A percentile compares a stretch with the other conserved stretches of the same genome.
These are phyloP conservation scores for Chlorociboria aeruginascens DNA, from an alignment of 495 filamentous ascomycete species.

Conservation along the genomic window DNA sequence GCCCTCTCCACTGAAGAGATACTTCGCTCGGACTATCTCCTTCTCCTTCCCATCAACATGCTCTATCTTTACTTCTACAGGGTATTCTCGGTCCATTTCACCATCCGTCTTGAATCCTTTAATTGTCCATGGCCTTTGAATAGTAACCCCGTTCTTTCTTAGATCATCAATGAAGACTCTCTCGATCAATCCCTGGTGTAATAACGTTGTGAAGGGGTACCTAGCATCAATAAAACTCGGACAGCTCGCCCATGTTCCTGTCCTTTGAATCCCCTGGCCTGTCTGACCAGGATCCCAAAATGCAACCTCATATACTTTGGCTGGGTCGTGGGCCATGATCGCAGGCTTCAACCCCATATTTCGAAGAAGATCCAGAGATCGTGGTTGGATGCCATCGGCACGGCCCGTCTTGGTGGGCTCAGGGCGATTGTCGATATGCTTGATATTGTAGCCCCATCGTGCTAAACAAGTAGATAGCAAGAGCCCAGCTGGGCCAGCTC, in stretches of 20 bases:
- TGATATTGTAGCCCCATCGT: slow-evolving; percentile 57
- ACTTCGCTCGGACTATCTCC: slow-evolving; percentile 42
- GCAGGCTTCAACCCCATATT: slow-evolving; percentile 61
- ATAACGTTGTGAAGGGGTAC: slow-evolving; percentile 63
- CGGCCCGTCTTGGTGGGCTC: slow-evolving; percentile 60
- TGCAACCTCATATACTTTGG: slow-evolving; percentile 62
- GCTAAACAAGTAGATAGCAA: slow-evolving; percentile 72
- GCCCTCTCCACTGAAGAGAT: slow-evolving; percentile 49
- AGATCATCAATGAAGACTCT: slow-evolving; percentile 59
- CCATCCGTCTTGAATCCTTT: slow-evolving; percentile 50
- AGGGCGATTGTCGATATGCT: slow-evolving; percentile 59
- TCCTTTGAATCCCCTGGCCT: slow-evolving; percentile 50
- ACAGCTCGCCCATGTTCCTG: slow-evolving; percentile 58
- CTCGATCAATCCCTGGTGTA: slow-evolving; percentile 69
- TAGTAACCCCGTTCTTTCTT: slow-evolving; percentile 39
- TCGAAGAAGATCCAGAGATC: slow-evolving; percentile 62
- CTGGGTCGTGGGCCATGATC: slow-evolving; percentile 66
- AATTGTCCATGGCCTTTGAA: slow-evolving; percentile 50
- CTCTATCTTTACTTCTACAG: slow-evolving; percentile 56
- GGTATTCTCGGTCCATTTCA: slow-evolving; percentile 43
- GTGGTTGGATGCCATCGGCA: slow-evolving; percentile 71
- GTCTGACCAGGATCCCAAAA: slow-evolving; percentile 61
- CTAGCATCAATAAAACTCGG: slow-evolving; percentile 62
- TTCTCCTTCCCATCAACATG: slow-evolving; percentile 59
- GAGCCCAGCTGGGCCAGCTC: slow-evolving; percentile 80